Conservation (phyloP, 2,329 filamentous ascomycete genomes). For the Phialophora chinensis region DNA sequence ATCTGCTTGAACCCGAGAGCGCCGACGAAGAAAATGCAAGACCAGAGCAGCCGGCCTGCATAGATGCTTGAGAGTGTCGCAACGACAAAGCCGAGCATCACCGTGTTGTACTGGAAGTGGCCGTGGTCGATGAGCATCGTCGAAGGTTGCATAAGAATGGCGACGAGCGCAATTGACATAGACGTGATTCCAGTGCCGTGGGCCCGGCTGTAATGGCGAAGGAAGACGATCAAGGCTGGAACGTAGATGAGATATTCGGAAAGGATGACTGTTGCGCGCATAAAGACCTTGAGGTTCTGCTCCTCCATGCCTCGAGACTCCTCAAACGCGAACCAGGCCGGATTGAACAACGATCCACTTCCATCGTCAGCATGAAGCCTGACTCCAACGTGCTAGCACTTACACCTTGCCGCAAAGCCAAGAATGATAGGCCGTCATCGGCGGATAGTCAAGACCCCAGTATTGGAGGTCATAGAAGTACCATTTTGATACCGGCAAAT, state of each 20-base stretch:
- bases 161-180: conserved; percentile 80
- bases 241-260: conserved; percentile 92
- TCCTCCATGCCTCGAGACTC: conserved; percentile 82
- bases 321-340: conserved; percentile 85
- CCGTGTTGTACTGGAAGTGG: conserved; percentile 97
- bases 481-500: conserved; percentile 91
- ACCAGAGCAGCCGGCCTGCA: conserved; percentile 83
- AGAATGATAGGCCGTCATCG: conserved; percentile 96
- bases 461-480: conserved; percentile 96
- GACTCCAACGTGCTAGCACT: conserved; percentile 39
- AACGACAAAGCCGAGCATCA: conserved; percentile 92
- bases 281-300: conserved; percentile 83
- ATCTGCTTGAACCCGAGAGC: conserved; percentile 99
- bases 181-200: conserved; percentile 82
- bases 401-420: conserved; percentile 88
- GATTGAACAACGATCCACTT: conserved; percentile 75
- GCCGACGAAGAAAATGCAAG: conserved; percentile 89
- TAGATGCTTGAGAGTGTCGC: conserved; percentile 88
- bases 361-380: conserved; percentile 33
- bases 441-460: conserved; percentile 98
- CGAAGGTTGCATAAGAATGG: conserved; percentile 88
- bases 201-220: conserved; percentile 77
- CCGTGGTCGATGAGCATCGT: conserved; percentile 93
- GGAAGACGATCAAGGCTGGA: conserved; percentile 83
- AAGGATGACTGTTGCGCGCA: conserved; percentile 88